Evolutionary conservation across 495 filamentous ascomycete species (phyloP).

Genomic region (Penicillium lagena): DNA sequence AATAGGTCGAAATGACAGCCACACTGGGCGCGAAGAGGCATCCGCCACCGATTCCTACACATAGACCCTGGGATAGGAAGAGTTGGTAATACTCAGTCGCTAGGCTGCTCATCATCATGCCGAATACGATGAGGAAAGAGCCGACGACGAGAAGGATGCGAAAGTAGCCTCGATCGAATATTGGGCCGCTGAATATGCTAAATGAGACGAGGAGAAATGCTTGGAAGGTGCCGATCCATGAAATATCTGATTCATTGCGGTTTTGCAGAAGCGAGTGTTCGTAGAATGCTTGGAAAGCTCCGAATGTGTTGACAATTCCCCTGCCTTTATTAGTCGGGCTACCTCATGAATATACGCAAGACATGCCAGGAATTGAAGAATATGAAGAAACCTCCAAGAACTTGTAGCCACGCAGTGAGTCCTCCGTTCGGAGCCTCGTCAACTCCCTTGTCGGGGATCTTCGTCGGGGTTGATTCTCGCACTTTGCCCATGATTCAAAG

Average conservation of each 20-base stretch:
- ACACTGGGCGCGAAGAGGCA: constrained; percentile 36
- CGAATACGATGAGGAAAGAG: constrained; percentile 32
- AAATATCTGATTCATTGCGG: constrained; percentile 22
- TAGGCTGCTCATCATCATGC: constrained; percentile 43
- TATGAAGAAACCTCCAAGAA: constrained; percentile 12
- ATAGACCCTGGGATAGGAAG: constrained; percentile 34
- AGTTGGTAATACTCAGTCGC: constrained; percentile 31
- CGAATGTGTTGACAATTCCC: constrained; percentile 41
- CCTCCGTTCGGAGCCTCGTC: neutral
- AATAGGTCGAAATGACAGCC: constrained; percentile 35
- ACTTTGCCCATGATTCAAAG: no score
- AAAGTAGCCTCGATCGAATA: constrained; percentile 40
- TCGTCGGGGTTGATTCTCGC: no score
- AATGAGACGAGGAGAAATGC: constrained; percentile 33
- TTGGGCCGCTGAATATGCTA: constrained; percentile 33
- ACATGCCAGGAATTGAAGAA: constrained; percentile 26
- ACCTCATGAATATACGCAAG: neutral
- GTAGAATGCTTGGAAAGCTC: constrained; percentile 43
- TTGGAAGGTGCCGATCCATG: constrained; percentile 45
- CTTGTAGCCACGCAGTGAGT: constrained; percentile 9
- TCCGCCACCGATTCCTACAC: constrained; percentile 34
- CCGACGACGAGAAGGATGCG: constrained; percentile 22
- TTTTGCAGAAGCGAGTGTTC: constrained; percentile 21
- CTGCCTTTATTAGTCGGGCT: constrained; percentile 2
- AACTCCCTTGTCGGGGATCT: no score